Evolutionary conservation across 331 rosid species (phyloP).

Genomic region (Rhamnella rubrinervis): DNA sequence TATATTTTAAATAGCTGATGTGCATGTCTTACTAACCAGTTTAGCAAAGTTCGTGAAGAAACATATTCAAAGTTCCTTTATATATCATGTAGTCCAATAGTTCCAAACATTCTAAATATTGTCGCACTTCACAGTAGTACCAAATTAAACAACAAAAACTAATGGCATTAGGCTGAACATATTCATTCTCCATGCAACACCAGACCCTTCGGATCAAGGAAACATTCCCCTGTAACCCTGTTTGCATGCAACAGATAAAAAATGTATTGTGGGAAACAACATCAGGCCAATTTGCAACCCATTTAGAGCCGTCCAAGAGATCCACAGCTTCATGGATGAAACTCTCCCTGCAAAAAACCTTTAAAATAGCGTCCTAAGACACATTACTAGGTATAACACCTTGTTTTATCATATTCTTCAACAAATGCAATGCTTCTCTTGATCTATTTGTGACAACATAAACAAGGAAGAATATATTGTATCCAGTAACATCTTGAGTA

Average conservation of each 20-base stretch:
- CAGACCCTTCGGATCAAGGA: slow-evolving; percentile 27
- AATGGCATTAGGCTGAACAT: not conserved
- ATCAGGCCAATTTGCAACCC: slow-evolving; percentile 41
- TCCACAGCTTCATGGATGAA: slow-evolving; percentile 31
- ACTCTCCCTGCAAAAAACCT: slow-evolving; percentile 35
- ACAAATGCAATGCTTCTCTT: slow-evolving; percentile 33
- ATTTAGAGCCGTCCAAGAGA: slow-evolving; percentile 36
- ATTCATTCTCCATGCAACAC: slow-evolving; percentile 30
- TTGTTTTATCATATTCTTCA: slow-evolving; percentile 29
- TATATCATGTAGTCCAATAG: no score
- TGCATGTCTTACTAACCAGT: no score
- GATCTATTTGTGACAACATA: slow-evolving; percentile 36
- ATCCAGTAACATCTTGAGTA: slow-evolving; percentile 35
- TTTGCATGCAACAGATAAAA: slow-evolving; percentile 44
- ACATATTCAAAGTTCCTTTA: no score
- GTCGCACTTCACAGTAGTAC: no score
- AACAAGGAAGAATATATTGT: slow-evolving; percentile 38
- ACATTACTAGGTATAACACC: slow-evolving; percentile 41
- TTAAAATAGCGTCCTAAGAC: slow-evolving; percentile 41
- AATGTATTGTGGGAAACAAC: slow-evolving; percentile 35
- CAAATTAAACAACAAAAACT: no score
- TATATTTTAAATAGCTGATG: no score
- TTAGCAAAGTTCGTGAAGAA: no score
- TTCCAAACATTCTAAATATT: no score
- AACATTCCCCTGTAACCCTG: slow-evolving; percentile 15